Percentiles rank a stretch among this genome's conserved stretches.
Conservation (phyloP, 2,329 filamentous ascomycete species). For the Penicillium sp. region DNA sequence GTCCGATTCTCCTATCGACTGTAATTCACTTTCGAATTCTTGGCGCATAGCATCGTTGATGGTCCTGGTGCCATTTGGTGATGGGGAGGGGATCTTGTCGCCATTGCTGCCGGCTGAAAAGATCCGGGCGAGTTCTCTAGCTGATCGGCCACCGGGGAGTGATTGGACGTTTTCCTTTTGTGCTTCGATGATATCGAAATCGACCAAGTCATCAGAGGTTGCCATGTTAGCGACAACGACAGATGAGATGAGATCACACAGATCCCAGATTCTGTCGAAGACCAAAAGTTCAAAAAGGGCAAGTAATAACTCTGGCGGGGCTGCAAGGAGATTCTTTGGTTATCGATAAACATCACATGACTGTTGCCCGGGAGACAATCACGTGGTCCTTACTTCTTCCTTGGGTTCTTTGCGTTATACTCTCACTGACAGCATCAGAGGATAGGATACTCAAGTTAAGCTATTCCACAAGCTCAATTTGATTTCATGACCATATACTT, state of each 20-base stretch:
- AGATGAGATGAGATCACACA: constrained; percentile 4
- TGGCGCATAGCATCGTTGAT: constrained; percentile 76
- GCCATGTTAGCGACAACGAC: constrained; percentile 29
- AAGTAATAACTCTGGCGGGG: constrained; percentile 10
- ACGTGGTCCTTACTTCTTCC: constrained; percentile 25
- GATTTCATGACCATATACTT: no score
- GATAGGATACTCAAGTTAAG: not conserved
- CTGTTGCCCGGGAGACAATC: constrained; percentile 35
- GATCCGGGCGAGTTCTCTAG: constrained; percentile 79
- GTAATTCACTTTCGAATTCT: constrained; percentile 82
- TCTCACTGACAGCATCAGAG: not conserved
- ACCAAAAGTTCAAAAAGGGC: not conserved
- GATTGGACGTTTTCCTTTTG: constrained; percentile 99
- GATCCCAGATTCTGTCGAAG: not conserved
- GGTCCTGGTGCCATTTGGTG: constrained; percentile 70
- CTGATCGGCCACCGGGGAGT: constrained; percentile 82
- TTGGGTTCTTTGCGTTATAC: not conserved
- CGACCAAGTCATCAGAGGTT: constrained; percentile 45
- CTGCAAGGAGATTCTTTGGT: constrained; percentile 22
- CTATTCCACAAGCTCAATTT: not conserved
- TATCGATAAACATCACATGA: constrained; percentile 40
- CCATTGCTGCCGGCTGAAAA: constrained; percentile 51
- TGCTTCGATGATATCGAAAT: constrained; percentile 89
- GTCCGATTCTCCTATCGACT: constrained; percentile 78
- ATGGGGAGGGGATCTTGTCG: constrained; percentile 61